Evolutionary conservation across 2,329 filamentous ascomycete genomes (phyloP).

Genomic region (Endocalyx cinctus): DNA sequence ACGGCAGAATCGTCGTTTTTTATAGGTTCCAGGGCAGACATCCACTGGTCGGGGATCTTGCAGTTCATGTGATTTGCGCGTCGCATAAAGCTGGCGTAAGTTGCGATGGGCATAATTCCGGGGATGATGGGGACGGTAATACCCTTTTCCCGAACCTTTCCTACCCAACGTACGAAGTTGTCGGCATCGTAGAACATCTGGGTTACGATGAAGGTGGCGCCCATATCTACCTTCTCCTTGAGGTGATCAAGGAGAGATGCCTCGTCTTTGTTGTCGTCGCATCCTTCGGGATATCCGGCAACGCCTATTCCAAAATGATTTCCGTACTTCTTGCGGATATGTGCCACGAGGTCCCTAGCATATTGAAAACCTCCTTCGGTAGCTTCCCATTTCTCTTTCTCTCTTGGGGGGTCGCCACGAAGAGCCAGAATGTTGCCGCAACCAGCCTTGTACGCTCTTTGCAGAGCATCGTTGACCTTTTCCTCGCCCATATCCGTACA

Average conservation of each 20-base stretch:
- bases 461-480: slow-evolving; percentile 84
- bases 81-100: slow-evolving; percentile 87
- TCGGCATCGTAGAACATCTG: slow-evolving; percentile 99
- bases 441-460: slow-evolving; percentile 85
- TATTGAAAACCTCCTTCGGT: slow-evolving; percentile 85
- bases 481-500: slow-evolving; percentile 96
- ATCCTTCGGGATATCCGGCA: slow-evolving; percentile 92
- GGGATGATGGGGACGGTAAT: slow-evolving; percentile 81
- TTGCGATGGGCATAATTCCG: slow-evolving; percentile 93
- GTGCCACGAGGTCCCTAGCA: slow-evolving; percentile 75
- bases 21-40: slow-evolving; percentile 77
- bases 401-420: slow-evolving; percentile 86
- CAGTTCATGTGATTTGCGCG: slow-evolving; percentile 89
- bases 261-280: slow-evolving; percentile 85
- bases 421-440: slow-evolving; percentile 97
- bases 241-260: slow-evolving; percentile 83
- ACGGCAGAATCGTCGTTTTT: slow-evolving; percentile 97
- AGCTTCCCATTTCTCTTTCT: slow-evolving; percentile 90
- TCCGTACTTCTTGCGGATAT: slow-evolving; percentile 74
- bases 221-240: slow-evolving; percentile 95
- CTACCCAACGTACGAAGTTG: slow-evolving; percentile 88
- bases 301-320: slow-evolving; percentile 97
- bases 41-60: slow-evolving; percentile 76
- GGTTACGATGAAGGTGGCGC: slow-evolving; percentile 89
- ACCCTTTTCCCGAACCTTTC: slow-evolving; percentile 77